Base-by-base conservation (phyloP, 2,329 filamentous ascomycete genomes). In the Aspergillus pseudoterreus region DNA sequence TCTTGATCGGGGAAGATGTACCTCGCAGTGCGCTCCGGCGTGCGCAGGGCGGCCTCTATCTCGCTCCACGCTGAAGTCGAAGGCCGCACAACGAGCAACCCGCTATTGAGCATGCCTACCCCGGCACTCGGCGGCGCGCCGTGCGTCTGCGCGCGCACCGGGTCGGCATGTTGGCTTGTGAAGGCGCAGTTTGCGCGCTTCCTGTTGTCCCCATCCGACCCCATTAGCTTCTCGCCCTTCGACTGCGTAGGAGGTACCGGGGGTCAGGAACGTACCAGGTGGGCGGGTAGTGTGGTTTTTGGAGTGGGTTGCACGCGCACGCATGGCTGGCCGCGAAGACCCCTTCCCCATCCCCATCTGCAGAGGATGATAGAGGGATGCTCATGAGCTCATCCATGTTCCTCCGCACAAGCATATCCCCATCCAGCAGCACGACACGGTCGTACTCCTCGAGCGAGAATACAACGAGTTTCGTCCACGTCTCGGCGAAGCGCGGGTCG, bases 361-460 rank as follows among this genome's bases (percentile, higher is more conserved):
- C n/a, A n/a, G n/a, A n/a, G n/a, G n/a, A n/a, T n/a, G n/a, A n/a
- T n/a, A n/a, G n/a, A n/a, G n/a, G 75, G 45, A 95, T 62, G n/a
- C 89, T 83, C 89, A 95, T 95, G 59, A 95, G 76, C 74, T 95
- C 90, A 68, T 95, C 91, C 88, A 96, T 95, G 71, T 95, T 95
- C 63, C 79, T 79, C 58, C 86, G 72, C 6, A 90, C 84, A 46
- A 95, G 74, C 90, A 95, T 95, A 74, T 96, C 91, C 64, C 86
- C 87, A 73, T 96, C 91, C 49, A 96, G 79, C 72, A 90, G 87
- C 33, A 95, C 87, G 32, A 95, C 82, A 38, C 90, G 82, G 22
- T 85, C 79, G 73, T 92, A 95, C 67, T 92, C 84, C 15, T 79
- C 79, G 30, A 95, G 77, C 19, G 82, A 84, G 69, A 95, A 96